Percentiles rank a stretch among this genome's conserved stretches.
Evolutionary conservation across 768 basidiomycete species (phyloP).

Genomic region (Leccinum subgranulosum): DNA sequence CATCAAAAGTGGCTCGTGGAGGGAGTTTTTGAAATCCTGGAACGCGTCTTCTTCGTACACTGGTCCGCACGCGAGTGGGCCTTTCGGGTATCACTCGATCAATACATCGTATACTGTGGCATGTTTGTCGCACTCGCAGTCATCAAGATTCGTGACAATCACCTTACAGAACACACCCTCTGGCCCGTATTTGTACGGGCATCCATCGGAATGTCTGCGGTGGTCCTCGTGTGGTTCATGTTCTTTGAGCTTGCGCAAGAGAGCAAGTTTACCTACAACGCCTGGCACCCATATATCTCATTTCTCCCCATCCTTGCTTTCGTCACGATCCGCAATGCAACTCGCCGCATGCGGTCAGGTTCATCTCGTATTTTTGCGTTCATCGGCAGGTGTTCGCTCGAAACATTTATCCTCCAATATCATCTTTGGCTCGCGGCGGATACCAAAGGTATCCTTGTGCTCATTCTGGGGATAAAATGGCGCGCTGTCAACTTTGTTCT

Average conservation of each 20-base stretch:
- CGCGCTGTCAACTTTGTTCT: slow-evolving; percentile 76
- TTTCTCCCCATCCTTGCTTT: slow-evolving; percentile 79
- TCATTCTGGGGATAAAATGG: slow-evolving; percentile 72
- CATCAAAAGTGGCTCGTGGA: slow-evolving; percentile 60
- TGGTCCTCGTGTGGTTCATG: slow-evolving; percentile 74
- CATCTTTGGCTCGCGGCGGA: slow-evolving; percentile 85
- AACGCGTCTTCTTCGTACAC: slow-evolving; percentile 63
- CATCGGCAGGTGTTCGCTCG: slow-evolving; percentile 83
- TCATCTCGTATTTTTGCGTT: slow-evolving; percentile 72
- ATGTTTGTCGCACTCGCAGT: slow-evolving; percentile 74
- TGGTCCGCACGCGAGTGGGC: slow-evolving; percentile 89
- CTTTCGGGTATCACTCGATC: slow-evolving; percentile 85
- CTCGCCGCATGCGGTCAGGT: slow-evolving; percentile 61
- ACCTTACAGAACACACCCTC: slow-evolving; percentile 62
- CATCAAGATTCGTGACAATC: slow-evolving; percentile 73
- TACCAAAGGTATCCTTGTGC: slow-evolving; percentile 75
- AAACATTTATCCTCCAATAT: slow-evolving; percentile 90
- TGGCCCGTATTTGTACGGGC: slow-evolving; percentile 58
- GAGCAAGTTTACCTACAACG: slow-evolving; percentile 84
- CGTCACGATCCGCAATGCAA: slow-evolving; percentile 74
- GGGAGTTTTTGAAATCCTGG: slow-evolving; percentile 58
- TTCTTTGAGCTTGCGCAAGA: slow-evolving; percentile 73
- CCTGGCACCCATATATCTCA: slow-evolving; percentile 80
- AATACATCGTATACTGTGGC: slow-evolving; percentile 86
- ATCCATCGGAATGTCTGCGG: slow-evolving; percentile 46